Base-by-base conservation (phyloP, 345 rosid species). In the Ceriops decandra region DNA sequence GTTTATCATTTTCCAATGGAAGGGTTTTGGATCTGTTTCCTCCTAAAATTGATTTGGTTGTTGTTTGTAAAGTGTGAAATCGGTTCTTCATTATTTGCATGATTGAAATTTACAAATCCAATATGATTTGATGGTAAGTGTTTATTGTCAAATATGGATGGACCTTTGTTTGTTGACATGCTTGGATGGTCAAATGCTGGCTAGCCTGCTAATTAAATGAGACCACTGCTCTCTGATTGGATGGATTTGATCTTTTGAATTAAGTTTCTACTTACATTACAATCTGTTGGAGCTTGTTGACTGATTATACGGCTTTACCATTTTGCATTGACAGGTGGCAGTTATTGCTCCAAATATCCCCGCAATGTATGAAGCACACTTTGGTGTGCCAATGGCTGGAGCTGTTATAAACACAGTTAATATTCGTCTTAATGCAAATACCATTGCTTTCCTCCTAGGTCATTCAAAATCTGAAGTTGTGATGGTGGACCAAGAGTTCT, bases 301-400 rank as follows among this genome's bases (percentile, higher is more conserved):
- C 21, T 26, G 36, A 26, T 28, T 63, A 27, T 20, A 7, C 5
- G 49, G 49, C 58, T 26, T 31, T 52, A 54, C 52, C 49, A 31
- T 21, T 66, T 63, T 57, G 8, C 60, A 27, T 36, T 77, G 64
- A 63, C 89, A 91, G 96, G 96, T 91, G 47, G 91, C 96, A 17
- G 47, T 85, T 57, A 85, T 95, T 27, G 96, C 99, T 24, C 98
- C 99, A 5, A 92, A 95, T 80, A 30, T 85, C 32, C 98, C 98
- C 47, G 93, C 98, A 19, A 74, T 82, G 68, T 95, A 79, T 35
- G 98, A 95, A 86, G 87, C 95, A 68, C 97, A 92, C 76, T 92
- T 90, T 66, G 99, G 93, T 76, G 82, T 90, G 79, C 97, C 98
- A 58, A 92, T 95, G 98, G 70, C 87, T 35, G 97, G 98, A 72